Conservation (phyloP, 2,329 filamentous ascomycete genomes). For the Ceratocystis cacaofunesta region DNA sequence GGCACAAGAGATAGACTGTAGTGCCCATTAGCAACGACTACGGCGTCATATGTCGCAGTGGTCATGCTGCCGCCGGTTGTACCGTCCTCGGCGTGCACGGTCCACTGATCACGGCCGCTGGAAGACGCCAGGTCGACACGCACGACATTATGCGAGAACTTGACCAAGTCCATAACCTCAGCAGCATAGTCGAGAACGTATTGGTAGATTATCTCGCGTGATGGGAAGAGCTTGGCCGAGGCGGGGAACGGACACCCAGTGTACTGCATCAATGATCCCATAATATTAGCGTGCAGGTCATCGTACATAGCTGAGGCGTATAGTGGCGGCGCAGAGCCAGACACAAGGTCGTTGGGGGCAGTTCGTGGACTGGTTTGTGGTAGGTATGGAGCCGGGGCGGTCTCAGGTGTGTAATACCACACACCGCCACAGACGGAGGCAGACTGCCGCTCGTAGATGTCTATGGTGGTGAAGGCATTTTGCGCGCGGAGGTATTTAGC, state of each 20-base stretch:
- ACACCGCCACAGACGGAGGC: constrained; percentile 53
- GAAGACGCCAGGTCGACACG: constrained; percentile 31
- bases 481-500: constrained; percentile 70
- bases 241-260: constrained; percentile 52
- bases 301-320: constrained; percentile 81
- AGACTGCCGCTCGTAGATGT: constrained; percentile 68
- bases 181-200: constrained; percentile 62
- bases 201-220: constrained; percentile 50
- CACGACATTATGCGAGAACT: constrained; percentile 56
- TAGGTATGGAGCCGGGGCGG: constrained; percentile 35
- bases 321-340: constrained; percentile 30
- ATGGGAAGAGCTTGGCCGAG: constrained; percentile 58
- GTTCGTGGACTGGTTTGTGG: constrained; percentile 58
- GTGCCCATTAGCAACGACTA: constrained; percentile 63
- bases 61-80: constrained; percentile 25
- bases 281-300: constrained; percentile 72
- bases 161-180: constrained; percentile 51
- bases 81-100: background rate
- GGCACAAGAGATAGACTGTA: constrained; percentile 57
- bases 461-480: constrained; percentile 49
- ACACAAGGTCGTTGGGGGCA: constrained; percentile 37
- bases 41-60: constrained; percentile 50
- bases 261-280: constrained; percentile 65
- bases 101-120: constrained; percentile 18
- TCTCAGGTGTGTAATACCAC: constrained; percentile 60